Base-by-base conservation (phyloP, 345 rosid genomes). In the Streptanthus diversifolius region DNA sequence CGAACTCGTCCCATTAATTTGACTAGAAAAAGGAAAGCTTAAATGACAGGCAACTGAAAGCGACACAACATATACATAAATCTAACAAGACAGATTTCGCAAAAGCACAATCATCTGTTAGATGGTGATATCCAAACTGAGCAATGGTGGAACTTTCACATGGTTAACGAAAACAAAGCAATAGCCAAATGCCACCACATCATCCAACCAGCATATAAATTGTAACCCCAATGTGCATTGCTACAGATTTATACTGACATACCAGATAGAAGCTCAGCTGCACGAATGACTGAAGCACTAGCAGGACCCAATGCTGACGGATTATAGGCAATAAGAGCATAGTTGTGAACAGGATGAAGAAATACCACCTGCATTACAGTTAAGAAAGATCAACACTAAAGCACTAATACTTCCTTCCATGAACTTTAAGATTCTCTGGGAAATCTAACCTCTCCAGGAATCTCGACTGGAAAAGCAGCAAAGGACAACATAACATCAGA, bases 261-360 rank as follows among this genome's bases (percentile, higher is more conserved):
- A 91, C 99, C 97, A 39, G 95, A 95, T 58, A 87, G 91, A 54
- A 95, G 79, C 70, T 90, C 90, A 71, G 97, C 99, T 70, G 96
- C 95, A 51, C 85, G 85, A 72, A 91, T 92, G 64, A 72, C 80
- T 9, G 95, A 85, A 68, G 87, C 87, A 74, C 90, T 90, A 70
- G 81, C 82, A 74, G 86, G 70, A 52, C 87, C 97, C 71, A 95
- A 24, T 47, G 90, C 90, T 66, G 89, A 82, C 19, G 97, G 96
- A 59, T 95, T 86, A 80, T 91, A 95, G 11, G 95, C 95, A 75
- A 95, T 91, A 68, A 91, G 86, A 64, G 97, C 95, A 77, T 82
- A 95, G 77, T 95, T 95, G 78, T 88, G 91, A 80, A 95, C 96
- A 67, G 97, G 99, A 80, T 95, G 99, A 75, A 95, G 95, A 77